Base-by-base conservation (phyloP, 148 eudicot genomes). In the Chenopodium quinoa region DNA sequence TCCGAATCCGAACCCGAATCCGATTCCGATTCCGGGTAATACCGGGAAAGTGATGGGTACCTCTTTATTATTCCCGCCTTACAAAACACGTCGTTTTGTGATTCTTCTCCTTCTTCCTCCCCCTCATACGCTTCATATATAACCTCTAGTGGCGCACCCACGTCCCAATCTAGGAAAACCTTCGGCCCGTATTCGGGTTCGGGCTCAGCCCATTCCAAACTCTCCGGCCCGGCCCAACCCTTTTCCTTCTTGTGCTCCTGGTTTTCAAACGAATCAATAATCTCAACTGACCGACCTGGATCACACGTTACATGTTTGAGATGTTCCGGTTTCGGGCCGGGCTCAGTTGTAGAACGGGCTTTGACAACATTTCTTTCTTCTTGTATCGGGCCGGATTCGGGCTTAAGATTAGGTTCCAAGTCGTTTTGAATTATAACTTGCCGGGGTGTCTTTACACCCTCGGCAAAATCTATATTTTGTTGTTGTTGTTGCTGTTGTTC, bases 71-170 rank as follows among this genome's bases (percentile, higher is more conserved):
- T 56, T 44, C 80, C 80, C 19, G 8, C 68, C 9, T 20, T 0
- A 25, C 11, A 16, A 60, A 75, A 83, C 71, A 64, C 65, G 27
- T 69, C 72, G 65, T 69, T 60, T 79, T 75, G 60, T 69, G 2
- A 83, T 50, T 87, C 87, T 9, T 71, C 73, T 8, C 70, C 79
- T 4, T 80, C 90, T 34, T 83, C 95, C 44, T 89, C 93, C 0
- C 86, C 91, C 44, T 91, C 94, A 56, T 87, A 82, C 71, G 77
- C 92, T 73, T 94, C 98, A 85, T 91, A 84, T 54, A 94, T 94
- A 4, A 92, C 91, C 83, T 90, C 98, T 54, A 94, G 81, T 31
- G 98, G 98, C 20, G 90, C 98, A 9, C 91, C 85, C 25, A 92
- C 86, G 78, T 85, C 82, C 98, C 96, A 92, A 37, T 89, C 92